Conservation (phyloP, 2,329 filamentous ascomycete species). For the Ophiobolus disseminans region DNA sequence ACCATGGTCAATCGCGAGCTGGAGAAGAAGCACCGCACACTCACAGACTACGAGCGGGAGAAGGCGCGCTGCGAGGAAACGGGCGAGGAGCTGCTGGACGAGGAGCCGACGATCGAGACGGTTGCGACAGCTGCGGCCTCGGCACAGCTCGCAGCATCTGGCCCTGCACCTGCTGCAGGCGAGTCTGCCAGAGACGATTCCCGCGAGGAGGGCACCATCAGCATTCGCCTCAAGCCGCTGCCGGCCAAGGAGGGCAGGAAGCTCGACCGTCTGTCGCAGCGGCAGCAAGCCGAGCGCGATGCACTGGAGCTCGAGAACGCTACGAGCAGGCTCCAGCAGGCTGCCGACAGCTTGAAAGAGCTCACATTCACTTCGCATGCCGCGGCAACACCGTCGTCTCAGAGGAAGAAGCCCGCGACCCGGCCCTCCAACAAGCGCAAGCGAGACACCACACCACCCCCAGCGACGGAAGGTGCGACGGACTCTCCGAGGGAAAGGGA, state of each 20-base stretch:
- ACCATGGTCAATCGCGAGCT: conserved; percentile 86
- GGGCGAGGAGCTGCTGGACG: conserved; percentile 70
- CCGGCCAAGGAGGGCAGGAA: conserved; percentile 82
- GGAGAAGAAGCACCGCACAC: conserved; percentile 69
- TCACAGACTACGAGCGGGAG: conserved; percentile 58
- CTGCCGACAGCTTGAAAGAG: conserved; percentile 45
- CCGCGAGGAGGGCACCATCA: conserved; percentile 69
- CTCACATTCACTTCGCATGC: conserved; percentile 35
- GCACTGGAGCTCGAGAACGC: conserved; percentile 47
- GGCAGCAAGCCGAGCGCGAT: conserved; percentile 57
- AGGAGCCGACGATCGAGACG: conserved; percentile 49
- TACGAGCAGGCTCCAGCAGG: conserved; percentile 42
- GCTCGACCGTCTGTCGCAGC: conserved; percentile 69
- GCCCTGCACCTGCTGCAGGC: conserved; percentile 16
- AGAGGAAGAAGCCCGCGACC: conserved; percentile 29
- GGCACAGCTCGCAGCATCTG: conserved; percentile 20
- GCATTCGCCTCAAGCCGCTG: conserved; percentile 79
- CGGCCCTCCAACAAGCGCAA: conserved; percentile 61
- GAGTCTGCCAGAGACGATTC: conserved; percentile 21
- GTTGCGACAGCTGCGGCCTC: conserved; percentile 28
- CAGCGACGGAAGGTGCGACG: conserved; percentile 17
- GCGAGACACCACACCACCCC: conserved; percentile 56
- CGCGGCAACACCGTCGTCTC: conserved; percentile 25
- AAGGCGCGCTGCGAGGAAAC: conserved; percentile 66
- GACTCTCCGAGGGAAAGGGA: conserved; percentile 32